These are phyloP conservation scores for Penicillium occitanis DNA, from an alignment of 2,329 filamentous ascomycete genomes.

Conservation along the genomic window DNA sequence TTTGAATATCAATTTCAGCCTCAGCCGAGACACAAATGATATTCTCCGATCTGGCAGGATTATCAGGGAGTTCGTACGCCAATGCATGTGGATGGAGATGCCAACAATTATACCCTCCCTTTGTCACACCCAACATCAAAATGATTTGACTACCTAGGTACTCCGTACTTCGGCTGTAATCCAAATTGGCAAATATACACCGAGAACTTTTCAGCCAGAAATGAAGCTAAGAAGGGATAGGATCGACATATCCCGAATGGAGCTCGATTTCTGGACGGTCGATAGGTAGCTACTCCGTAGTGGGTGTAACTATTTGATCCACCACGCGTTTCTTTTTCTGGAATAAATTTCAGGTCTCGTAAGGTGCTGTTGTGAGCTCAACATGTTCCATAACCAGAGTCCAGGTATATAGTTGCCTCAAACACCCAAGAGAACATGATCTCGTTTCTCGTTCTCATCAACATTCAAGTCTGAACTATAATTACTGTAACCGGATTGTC, in stretches of 20 bases:
- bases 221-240: background rate
- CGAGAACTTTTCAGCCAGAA: background rate
- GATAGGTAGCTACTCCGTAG: background rate
- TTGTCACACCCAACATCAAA: background rate
- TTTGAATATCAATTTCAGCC: background rate
- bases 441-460: background rate
- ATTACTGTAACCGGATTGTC: background rate
- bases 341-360: background rate
- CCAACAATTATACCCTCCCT: background rate
- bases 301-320: background rate
- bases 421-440: background rate
- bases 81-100: background rate
- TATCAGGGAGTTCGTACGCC: background rate
- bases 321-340: background rate
- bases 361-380: background rate
- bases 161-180: background rate
- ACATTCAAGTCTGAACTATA: background rate
- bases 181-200: background rate
- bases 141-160: background rate
- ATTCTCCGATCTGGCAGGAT: background rate
- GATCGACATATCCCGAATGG: background rate
- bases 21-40: background rate
- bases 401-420: background rate
- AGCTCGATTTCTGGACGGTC: background rate
- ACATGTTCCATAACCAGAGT: background rate